These are phyloP conservation scores for Kwoniella dejecticola DNA, from an alignment of 768 basidiomycete species.

Conservation along the genomic window DNA sequence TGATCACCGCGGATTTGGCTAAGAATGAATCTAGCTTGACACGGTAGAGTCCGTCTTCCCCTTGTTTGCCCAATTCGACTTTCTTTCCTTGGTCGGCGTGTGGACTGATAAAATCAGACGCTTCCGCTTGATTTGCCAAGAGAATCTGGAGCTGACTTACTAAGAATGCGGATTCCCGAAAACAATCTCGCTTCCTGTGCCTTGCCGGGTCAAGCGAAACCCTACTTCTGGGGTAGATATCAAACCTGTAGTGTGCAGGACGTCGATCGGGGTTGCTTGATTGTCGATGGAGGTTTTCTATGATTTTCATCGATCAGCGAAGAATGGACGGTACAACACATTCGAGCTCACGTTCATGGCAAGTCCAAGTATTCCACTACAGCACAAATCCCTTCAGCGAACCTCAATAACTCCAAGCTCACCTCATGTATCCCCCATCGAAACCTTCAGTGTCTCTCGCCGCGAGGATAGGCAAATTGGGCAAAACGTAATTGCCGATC, in stretches of 20 bases:
- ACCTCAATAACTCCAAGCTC: background rate
- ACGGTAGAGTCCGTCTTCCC: conserved; percentile 6
- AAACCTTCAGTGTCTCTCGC: conserved; percentile 6
- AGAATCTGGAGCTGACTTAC: background rate
- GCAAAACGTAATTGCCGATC: background rate
- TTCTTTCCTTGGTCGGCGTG: conserved; percentile 15
- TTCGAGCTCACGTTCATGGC: background rate
- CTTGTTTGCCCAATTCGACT: background rate
- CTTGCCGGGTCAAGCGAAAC: conserved; percentile 2
- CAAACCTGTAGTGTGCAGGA: background rate
- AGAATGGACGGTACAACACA: too few species aligned
- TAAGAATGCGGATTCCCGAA: conserved; percentile 10
- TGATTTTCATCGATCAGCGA: background rate
- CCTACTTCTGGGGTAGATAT: conserved; percentile 10
- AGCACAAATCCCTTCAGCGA: background rate
- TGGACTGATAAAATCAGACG: background rate
- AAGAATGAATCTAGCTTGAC: conserved; percentile 12
- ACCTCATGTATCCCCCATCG: conserved; percentile 13
- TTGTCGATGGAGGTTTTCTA: conserved; percentile 7
- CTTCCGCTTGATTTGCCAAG: too few species aligned
- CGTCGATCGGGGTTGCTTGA: conserved; percentile 3
- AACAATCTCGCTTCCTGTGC: conserved; percentile 8
- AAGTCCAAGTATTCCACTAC: conserved; percentile 13
- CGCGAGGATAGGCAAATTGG: conserved; percentile 1
- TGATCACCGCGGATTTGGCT: background rate